Base-by-base conservation (phyloP, 2,329 filamentous ascomycete genomes). In the Cladophialophora bantiana region DNA sequence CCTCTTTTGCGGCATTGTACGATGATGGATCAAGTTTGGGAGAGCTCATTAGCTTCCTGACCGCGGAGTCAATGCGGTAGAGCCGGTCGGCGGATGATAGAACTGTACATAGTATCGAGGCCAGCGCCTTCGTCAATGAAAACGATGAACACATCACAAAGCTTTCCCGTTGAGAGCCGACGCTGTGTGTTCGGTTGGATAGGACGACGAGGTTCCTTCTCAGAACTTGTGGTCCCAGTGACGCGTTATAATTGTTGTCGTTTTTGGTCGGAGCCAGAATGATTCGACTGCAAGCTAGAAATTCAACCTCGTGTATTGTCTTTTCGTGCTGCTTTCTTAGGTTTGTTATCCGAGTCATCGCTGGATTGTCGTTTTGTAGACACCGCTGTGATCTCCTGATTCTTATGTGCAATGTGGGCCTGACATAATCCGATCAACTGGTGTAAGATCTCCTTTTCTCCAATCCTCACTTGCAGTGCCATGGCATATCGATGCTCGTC, bases 381-480 rank as follows among this genome's bases (percentile, higher is more conserved):
- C 32, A 40, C 32, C 35, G 48, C 18, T 6, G 56, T 56, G 9
- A 66, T 54, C 58, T 66, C 66, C 34, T 66, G 70, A 65, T 75
- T 76, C 76, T 78, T 79, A 70, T 71, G 73, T 65, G 72, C 75
- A 58, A 75, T 67, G 59, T 74, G 70, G 7, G 72, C 65, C 59
- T 75, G 71, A 38, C 82, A 75, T 70, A 76, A 77, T 56, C 68
- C 71, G 66, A 85, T 81, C 1, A 88, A 82, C 73, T 87, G 83
- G 63, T 82, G 78, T 31, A 93, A 75, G 5, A 94, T 81, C 71
- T 84, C 83, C 76, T 93, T 93, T 78, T 94, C 91, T 13, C 91
- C 91, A 2, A 89, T 78, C 66, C 91, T 85, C 40, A 93, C 89
- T 59, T 85, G 80, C 26, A 88, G 74, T 0, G 91, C 91, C 88